Evolutionary conservation across 1,139 yeast genomes (phyloP).

Genomic region (Kodamaea arcana): DNA sequence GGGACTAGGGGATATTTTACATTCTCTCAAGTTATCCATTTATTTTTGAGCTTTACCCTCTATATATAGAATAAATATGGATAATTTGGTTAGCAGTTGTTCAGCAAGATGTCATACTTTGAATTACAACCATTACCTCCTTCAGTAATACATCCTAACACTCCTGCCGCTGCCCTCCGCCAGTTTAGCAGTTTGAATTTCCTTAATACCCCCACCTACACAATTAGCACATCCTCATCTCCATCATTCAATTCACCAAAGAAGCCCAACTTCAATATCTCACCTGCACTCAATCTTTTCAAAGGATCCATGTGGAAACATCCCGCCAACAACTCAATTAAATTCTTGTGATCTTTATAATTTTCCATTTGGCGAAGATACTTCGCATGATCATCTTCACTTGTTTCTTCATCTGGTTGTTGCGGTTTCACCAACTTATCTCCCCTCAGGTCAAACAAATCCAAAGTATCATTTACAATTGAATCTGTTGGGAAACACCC

Average conservation of each 20-base stretch:
- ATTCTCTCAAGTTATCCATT: no score
- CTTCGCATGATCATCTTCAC: constrained; percentile 11
- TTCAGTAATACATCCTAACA: no score
- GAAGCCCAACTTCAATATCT: constrained; percentile 53
- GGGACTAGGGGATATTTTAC: no score
- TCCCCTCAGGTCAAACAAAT: constrained; percentile 23
- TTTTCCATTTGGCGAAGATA: constrained; percentile 20
- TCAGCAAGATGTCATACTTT: no score
- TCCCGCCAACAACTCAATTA: constrained; percentile 50
- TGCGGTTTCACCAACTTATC: constrained; percentile 25
- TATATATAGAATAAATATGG: no score
- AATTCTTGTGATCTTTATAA: constrained; percentile 39
- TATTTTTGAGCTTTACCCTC: no score
- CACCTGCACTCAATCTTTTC: constrained; percentile 52
- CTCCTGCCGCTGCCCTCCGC: no score
- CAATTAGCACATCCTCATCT: constrained; percentile 33
- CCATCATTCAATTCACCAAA: constrained; percentile 37
- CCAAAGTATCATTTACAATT: constrained; percentile 36
- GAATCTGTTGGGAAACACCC: constrained; percentile 39
- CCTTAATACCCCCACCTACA: no score
- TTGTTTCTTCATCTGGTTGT: constrained; percentile 4
- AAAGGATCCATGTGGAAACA: constrained; percentile 57
- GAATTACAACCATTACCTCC: no score
- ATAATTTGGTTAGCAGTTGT: no score
- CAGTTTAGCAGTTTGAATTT: no score